phyloP scores from a whole-genome alignment of 2,329 filamentous ascomycete genomes.

The Xylariomycetidae sp. region DNA sequence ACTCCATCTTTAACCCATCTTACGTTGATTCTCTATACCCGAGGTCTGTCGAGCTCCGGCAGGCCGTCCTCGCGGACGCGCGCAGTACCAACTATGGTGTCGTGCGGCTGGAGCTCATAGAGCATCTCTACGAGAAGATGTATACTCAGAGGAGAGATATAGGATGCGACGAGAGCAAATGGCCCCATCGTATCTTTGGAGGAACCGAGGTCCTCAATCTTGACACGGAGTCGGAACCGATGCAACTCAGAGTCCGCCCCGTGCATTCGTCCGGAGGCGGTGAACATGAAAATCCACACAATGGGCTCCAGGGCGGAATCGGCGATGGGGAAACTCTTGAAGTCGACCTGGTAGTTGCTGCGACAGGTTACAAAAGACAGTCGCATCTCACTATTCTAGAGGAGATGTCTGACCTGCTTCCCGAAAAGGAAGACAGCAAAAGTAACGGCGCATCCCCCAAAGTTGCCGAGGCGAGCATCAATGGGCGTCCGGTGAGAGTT shows the following conservation, averaged over 20 bases:
- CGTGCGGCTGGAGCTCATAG: conserved; percentile 84
- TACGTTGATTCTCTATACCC: conserved; percentile 74
- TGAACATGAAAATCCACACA: neutral
- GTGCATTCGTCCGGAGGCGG: conserved; percentile 23
- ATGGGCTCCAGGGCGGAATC: conserved; percentile 15
- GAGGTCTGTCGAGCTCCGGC: conserved; percentile 59
- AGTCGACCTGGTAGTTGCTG: conserved; percentile 78
- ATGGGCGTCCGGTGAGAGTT: conserved; percentile 48
- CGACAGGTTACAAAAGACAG: conserved; percentile 79
- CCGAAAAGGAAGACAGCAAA: conserved; percentile 30
- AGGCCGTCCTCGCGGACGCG: conserved; percentile 59
- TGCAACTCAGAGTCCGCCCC: conserved; percentile 58
- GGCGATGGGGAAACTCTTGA: conserved; percentile 57
- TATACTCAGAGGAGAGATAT: conserved; percentile 78
- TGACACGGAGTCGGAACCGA: conserved; percentile 43
- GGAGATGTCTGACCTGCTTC: conserved; percentile 61
- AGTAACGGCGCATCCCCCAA: conserved; percentile 9
- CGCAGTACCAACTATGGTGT: conserved; percentile 92
- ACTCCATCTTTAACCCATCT: conserved; percentile 91
- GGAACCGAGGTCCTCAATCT: conserved; percentile 62
- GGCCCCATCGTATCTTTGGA: conserved; percentile 77
- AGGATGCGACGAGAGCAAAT: conserved; percentile 62
- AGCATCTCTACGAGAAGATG: conserved; percentile 80
- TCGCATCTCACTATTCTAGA: conserved; percentile 74
- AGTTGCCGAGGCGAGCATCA: conserved; percentile 36